Base-by-base conservation (phyloP, 2,329 filamentous ascomycete genomes). In the Fusarium tricinctum region DNA sequence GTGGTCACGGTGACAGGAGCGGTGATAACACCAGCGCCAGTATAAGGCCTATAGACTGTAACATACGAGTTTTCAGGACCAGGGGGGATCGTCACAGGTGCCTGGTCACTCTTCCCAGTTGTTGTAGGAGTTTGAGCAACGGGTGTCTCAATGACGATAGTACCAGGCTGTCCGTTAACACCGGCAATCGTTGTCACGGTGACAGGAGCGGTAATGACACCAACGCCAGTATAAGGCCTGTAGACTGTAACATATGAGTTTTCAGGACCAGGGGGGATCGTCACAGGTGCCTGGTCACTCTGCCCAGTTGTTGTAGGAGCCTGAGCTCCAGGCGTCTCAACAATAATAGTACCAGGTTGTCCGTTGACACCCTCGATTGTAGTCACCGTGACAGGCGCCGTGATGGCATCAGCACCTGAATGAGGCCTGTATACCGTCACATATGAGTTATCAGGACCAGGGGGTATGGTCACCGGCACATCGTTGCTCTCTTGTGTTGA, bases 341-440 rank as follows among this genome's bases (percentile, higher is more conserved):
- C 52, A 6, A 66, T 47, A 10, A 66, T 51, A n/a, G 62, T 66
- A 10, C 62, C 62, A 4, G 62, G 59, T 5, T 50, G 53, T 1
- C 59, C 59, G 10, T 51, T 51, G 3, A 22, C 19, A 1, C 48
- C 59, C 15, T 52, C 39, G n/a, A 66, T 59, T 10, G 62, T 66
- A 8, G 53, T 59, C 8, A 66, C 28, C 1, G 62, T 66, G 5
- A 59, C 20, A 3, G 62, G 59, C 3, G 33, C 59, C 9, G 53
- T 64, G 12, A 66, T 64, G 12, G 22, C 12, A n/a, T 50, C 59
- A 7, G 28, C 9, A 2, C 53, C 59, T 4, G 30, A 42, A 13
- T 66, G 44, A 39, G 62, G 59, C 20, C 62, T 44, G 4, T 64
- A 66, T 5, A 66, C 53, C 5, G 59, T 66, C 7, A 66, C 39